These are phyloP conservation scores for Isabelozyma pseudorhagii DNA, from an alignment of 805 yeast genomes.

Conservation along the genomic window DNA sequence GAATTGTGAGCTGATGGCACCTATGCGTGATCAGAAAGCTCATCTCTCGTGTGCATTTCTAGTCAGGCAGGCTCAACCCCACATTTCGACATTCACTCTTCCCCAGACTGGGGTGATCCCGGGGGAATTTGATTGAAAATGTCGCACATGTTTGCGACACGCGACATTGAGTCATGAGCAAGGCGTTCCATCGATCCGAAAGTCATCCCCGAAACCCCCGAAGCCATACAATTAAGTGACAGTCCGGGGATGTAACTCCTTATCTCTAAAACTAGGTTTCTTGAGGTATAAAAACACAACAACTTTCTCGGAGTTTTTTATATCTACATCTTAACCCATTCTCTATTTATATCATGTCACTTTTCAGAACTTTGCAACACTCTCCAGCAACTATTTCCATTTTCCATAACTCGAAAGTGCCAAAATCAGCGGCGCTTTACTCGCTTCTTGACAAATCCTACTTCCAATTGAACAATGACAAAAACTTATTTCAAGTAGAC, in stretches of 20 bases:
- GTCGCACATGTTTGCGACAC: too few relatives aligned
- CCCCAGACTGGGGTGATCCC: background rate
- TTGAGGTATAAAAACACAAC: background rate
- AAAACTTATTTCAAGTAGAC: slow-evolving; percentile 32
- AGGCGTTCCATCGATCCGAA: background rate
- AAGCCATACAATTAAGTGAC: background rate
- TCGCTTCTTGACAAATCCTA: slow-evolving; percentile 29
- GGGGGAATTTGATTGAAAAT: too few relatives aligned
- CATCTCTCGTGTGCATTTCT: too few relatives aligned
- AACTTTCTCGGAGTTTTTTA: background rate
- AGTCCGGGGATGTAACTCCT: slow-evolving; percentile 2
- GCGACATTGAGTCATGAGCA: background rate
- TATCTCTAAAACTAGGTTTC: background rate
- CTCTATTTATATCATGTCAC: slow-evolving; percentile 25
- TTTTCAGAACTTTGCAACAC: slow-evolving; percentile 40
- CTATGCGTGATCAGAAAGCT: too few relatives aligned
- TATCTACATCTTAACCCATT: background rate
- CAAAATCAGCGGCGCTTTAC: slow-evolving; percentile 28
- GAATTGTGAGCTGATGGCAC: too few relatives aligned
- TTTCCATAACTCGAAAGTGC: slow-evolving; percentile 37
- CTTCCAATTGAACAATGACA: slow-evolving; percentile 24
- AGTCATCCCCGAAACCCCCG: background rate
- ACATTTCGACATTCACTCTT: too few relatives aligned
- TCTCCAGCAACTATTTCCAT: slow-evolving; percentile 40
- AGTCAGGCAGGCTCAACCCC: too few relatives aligned